Percentiles rank a stretch among this genome's conserved stretches.
Conservation (phyloP, 2,329 filamentous ascomycete genomes). For the Trichophyton simii region DNA sequence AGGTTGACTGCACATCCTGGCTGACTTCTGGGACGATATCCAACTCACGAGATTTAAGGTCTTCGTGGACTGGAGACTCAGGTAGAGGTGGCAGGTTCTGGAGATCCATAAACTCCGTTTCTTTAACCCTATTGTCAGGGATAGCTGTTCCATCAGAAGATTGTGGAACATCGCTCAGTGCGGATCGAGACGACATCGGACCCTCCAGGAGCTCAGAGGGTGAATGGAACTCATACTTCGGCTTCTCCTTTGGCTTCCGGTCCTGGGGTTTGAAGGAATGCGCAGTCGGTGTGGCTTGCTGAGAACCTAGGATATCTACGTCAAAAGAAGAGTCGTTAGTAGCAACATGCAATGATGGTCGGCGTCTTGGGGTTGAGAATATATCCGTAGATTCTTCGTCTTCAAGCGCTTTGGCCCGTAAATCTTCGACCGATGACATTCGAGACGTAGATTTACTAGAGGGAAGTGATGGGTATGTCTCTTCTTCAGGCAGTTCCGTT, state of each 20-base stretch:
- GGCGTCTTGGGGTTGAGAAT: constrained; percentile 14
- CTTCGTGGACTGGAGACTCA: constrained; percentile 3
- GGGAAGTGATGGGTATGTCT: constrained; percentile 38
- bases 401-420: constrained; percentile 14
- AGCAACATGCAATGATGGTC: constrained; percentile 20
- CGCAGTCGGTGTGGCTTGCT: constrained; percentile 58
- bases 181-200: constrained; percentile 5
- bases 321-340: constrained; percentile 27
- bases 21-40: background rate
- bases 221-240: constrained; percentile 36
- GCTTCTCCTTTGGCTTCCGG: constrained; percentile 27
- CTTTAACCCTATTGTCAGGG: background rate
- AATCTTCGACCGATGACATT: constrained; percentile 35
- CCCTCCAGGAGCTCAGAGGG: constrained; percentile 35
- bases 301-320: constrained; percentile 45
- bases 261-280: constrained; percentile 32
- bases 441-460: constrained; percentile 39
- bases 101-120: background rate
- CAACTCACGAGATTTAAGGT: background rate
- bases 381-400: background rate
- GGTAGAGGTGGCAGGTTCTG: constrained; percentile 8
- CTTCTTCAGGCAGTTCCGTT: constrained; percentile 28
- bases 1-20: background rate
- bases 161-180: constrained; percentile 18
- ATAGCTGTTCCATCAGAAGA: constrained; percentile 23